Evolutionary conservation across 768 basidiomycete genomes (phyloP).

Genomic region (Kwoniella pini): DNA sequence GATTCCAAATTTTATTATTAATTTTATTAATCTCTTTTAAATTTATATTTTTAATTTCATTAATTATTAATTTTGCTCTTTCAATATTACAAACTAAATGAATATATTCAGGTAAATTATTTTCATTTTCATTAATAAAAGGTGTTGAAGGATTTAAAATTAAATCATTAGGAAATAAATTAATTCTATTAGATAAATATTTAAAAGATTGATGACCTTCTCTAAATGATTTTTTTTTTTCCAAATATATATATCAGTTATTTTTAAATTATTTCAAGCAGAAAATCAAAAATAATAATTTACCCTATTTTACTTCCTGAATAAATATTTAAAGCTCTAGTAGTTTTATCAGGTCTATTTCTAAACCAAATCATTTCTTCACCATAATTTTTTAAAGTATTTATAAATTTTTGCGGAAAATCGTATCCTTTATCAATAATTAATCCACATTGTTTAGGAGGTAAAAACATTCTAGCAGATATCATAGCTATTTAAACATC

Average conservation of each 20-base stretch:
- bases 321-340: slow-evolving; percentile 47
- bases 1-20: slow-evolving; percentile 28
- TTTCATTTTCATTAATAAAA: slow-evolving; percentile 20
- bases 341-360: slow-evolving; percentile 29
- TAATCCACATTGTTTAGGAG: slow-evolving; percentile 30
- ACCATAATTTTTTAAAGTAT: slow-evolving; percentile 20
- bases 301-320: slow-evolving; percentile 40
- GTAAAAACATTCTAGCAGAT: slow-evolving; percentile 41
- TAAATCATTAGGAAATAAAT: slow-evolving; percentile 34
- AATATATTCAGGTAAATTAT: slow-evolving; percentile 31
- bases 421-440: slow-evolving; percentile 42
- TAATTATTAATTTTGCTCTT: slow-evolving; percentile 28
- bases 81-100: slow-evolving; percentile 37
- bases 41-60: slow-evolving; percentile 23
- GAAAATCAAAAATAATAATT: neutral
- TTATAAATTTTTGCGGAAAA: slow-evolving; percentile 31
- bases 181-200: slow-evolving; percentile 34
- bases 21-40: slow-evolving; percentile 2
- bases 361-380: slow-evolving; percentile 41
- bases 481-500: slow-evolving; percentile 32
- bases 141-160: slow-evolving; percentile 36
- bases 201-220: slow-evolving; percentile 48
- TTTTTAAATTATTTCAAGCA: neutral
- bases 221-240: too few relatives aligned
- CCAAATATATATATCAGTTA: neutral